Conservation (phyloP, 345 rosid species). For the Aegle marmelos region DNA sequence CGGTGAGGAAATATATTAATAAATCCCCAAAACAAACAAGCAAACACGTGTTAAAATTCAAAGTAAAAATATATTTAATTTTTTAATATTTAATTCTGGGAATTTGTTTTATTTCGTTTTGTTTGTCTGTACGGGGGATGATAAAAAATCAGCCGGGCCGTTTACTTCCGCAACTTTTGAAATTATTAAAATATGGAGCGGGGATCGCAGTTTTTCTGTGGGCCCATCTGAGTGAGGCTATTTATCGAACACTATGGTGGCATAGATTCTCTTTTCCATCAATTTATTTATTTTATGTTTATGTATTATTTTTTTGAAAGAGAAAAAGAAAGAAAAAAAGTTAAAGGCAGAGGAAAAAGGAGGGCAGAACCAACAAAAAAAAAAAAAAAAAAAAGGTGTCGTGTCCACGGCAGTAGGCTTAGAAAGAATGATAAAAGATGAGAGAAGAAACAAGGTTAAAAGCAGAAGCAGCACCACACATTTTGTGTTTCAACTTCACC, state of each 20-base stretch:
- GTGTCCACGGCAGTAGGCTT: slow-evolving; percentile 16
- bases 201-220: not conserved
- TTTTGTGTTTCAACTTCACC: not conserved
- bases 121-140: not conserved
- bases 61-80: no score
- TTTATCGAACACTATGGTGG: slow-evolving; percentile 37
- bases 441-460: not conserved
- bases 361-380: not conserved
- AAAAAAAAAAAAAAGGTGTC: slow-evolving; percentile 14
- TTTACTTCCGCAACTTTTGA: slow-evolving; percentile 29
- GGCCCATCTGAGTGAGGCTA: slow-evolving; percentile 13
- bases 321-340: not conserved
- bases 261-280: slow-evolving; percentile 40
- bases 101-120: not conserved
- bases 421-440: no score
- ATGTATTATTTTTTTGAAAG: no score
- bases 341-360: not conserved
- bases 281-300: not conserved
- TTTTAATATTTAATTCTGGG: no score
- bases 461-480: not conserved
- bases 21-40: slow-evolving; percentile 1
- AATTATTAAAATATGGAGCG: slow-evolving; percentile 15
- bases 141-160: slow-evolving; percentile 12
- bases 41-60: slow-evolving; percentile 9
- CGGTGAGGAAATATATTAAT: slow-evolving; percentile 13